Evolutionary conservation across 352 stramenopile genomes (phyloP).

Genomic region (Phytophthora meadii): DNA sequence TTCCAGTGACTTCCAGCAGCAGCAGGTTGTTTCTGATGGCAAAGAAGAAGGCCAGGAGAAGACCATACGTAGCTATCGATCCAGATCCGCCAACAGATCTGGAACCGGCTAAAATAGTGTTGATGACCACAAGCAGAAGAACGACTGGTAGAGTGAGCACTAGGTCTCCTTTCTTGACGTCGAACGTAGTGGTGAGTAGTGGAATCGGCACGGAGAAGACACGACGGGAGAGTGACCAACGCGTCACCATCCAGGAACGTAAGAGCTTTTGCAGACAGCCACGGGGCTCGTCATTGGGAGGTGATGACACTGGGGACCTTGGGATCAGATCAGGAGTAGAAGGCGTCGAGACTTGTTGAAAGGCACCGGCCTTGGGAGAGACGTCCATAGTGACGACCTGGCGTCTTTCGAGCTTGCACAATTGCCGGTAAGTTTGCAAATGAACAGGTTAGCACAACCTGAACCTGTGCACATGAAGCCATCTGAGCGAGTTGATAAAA

Average conservation of each 20-base stretch:
- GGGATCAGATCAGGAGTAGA: conserved; percentile 5
- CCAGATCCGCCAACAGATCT: conserved; percentile 3
- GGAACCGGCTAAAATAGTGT: conserved; percentile 7
- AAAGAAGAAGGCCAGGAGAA: conserved; percentile 50
- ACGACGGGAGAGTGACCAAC: conserved; percentile 25
- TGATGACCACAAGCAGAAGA: conserved; percentile 28
- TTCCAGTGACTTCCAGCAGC: conserved; percentile 46
- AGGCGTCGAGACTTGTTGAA: conserved; percentile 9
- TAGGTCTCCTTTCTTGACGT: conserved; percentile 47
- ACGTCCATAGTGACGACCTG: conserved; percentile 3
- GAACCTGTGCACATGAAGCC: no score
- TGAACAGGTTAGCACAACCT: background rate
- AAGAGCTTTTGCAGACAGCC: conserved; percentile 14
- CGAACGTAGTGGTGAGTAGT: conserved; percentile 28
- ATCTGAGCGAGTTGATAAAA: no score
- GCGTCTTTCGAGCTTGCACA: background rate
- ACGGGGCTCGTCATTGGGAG: conserved; percentile 1
- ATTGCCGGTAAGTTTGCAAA: background rate
- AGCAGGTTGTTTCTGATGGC: conserved; percentile 60
- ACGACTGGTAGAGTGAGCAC: conserved; percentile 37
- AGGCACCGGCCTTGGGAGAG: conserved; percentile 10
- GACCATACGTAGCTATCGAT: conserved; percentile 30
- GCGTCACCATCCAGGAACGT: conserved; percentile 26
- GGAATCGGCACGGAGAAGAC: conserved; percentile 36
- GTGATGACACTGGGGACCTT: background rate